Evolutionary conservation across 2,329 filamentous ascomycete species (phyloP).

Genomic region (Ophiosphaerella narmari): DNA sequence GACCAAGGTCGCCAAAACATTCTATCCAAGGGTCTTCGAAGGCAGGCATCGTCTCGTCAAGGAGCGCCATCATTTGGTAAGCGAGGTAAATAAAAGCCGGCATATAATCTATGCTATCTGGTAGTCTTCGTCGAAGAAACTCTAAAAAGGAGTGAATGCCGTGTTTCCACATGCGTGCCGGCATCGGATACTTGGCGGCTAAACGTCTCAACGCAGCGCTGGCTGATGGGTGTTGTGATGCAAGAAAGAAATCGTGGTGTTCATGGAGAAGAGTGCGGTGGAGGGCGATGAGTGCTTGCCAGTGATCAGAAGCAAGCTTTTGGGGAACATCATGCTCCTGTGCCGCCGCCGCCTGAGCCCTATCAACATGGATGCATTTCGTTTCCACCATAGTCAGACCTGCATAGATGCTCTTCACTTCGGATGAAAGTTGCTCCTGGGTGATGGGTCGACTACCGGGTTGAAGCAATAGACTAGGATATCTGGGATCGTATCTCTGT

Average conservation of each 20-base stretch:
- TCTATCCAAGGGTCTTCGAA: slow-evolving; percentile 94
- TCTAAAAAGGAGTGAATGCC: slow-evolving; percentile 88
- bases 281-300: slow-evolving; percentile 80
- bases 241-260: slow-evolving; percentile 69
- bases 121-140: slow-evolving; percentile 67
- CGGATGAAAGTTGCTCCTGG: slow-evolving; percentile 76
- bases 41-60: slow-evolving; percentile 81
- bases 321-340: slow-evolving; percentile 55
- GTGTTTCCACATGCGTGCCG: slow-evolving; percentile 90
- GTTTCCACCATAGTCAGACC: slow-evolving; percentile 84
- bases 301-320: slow-evolving; percentile 67
- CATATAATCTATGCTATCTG: slow-evolving; percentile 84
- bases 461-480: slow-evolving; percentile 56
- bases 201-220: slow-evolving; percentile 68
- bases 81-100: slow-evolving; percentile 85
- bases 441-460: slow-evolving; percentile 71
- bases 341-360: slow-evolving; percentile 59
- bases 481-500: slow-evolving; percentile 36
- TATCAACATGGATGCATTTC: slow-evolving; percentile 84
- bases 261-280: slow-evolving; percentile 82
- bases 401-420: slow-evolving; percentile 83
- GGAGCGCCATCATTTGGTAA: slow-evolving; percentile 85
- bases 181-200: slow-evolving; percentile 85
- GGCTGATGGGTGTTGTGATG: slow-evolving; percentile 79
- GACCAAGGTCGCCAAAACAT: slow-evolving; percentile 81